phyloP scores from a whole-genome alignment of 768 basidiomycete genomes.

The Suillus luteus region DNA sequence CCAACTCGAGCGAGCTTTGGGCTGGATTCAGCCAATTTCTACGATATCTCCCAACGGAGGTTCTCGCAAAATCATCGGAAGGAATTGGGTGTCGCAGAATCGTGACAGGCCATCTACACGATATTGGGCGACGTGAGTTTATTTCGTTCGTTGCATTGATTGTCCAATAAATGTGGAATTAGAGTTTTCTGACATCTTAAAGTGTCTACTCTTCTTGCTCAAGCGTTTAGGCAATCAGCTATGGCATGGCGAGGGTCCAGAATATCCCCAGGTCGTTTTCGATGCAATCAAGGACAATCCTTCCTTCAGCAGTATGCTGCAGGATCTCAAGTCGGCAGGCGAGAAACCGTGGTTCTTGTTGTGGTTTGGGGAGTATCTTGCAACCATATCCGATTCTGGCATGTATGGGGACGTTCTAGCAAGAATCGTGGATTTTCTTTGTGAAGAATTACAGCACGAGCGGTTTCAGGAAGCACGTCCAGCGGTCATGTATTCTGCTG shows the following conservation, averaged over 20 bases:
- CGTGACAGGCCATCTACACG: constrained; percentile 63
- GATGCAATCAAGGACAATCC: constrained; percentile 83
- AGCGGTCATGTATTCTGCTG: constrained; percentile 57
- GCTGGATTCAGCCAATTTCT: constrained; percentile 44
- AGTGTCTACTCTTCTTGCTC: constrained; percentile 60
- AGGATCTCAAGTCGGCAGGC: constrained; percentile 32
- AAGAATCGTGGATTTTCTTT: constrained; percentile 70
- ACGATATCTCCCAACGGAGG: constrained; percentile 53
- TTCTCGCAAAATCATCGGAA: constrained; percentile 36
- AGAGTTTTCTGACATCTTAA: constrained; percentile 65
- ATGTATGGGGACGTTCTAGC: constrained; percentile 70
- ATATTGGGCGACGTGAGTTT: constrained; percentile 60
- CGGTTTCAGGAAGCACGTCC: constrained; percentile 64
- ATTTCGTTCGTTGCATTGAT: constrained; percentile 15
- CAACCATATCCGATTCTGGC: constrained; percentile 50
- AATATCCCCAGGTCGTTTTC: constrained; percentile 78
- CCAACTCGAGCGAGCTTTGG: constrained; percentile 55
- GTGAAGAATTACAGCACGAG: constrained; percentile 80
- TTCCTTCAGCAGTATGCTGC: constrained; percentile 50
- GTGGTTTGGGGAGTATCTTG: constrained; percentile 68
- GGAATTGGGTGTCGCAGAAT: constrained; percentile 50
- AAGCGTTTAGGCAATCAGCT: constrained; percentile 54
- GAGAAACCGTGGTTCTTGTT: constrained; percentile 52
- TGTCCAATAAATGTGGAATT: constrained; percentile 16
- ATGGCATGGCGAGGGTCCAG: constrained; percentile 72